Conservation (phyloP, 1,284 basidiomycete genomes). For the Rhodofomes roseus region DNA sequence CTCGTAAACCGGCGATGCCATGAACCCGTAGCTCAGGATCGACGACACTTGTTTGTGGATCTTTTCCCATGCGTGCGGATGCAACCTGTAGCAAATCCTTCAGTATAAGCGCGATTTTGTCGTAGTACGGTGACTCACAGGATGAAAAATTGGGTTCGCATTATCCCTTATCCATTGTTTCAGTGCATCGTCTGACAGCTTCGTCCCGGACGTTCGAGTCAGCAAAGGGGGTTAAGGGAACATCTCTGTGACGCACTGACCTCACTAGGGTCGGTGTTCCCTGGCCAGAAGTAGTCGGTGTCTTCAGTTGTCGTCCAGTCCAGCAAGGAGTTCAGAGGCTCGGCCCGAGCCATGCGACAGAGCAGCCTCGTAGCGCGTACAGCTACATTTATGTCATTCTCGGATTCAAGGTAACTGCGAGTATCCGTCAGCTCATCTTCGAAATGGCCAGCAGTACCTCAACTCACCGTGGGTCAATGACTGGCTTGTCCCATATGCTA, state of each 20-base stretch:
- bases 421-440: not conserved
- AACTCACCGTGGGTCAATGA: slow-evolving; percentile 38
- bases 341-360: slow-evolving; percentile 21
- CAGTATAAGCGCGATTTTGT: not conserved
- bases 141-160: slow-evolving; percentile 33
- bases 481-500: slow-evolving; percentile 34
- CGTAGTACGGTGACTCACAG: slow-evolving; percentile 15
- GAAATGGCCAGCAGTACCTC: not conserved
- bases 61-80: slow-evolving; percentile 14
- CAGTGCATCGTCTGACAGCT: slow-evolving; percentile 32
- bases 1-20: slow-evolving; percentile 32
- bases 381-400: slow-evolving; percentile 25
- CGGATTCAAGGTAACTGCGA: slow-evolving; percentile 19
- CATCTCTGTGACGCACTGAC: slow-evolving; percentile 2
- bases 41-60: slow-evolving; percentile 13
- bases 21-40: slow-evolving; percentile 25
- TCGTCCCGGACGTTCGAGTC: not conserved
- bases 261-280: slow-evolving; percentile 23
- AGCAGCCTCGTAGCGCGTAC: slow-evolving; percentile 26
- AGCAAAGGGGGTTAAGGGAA: not conserved
- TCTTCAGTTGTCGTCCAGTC: slow-evolving; percentile 14
- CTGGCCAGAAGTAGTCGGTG: slow-evolving; percentile 23
- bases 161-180: slow-evolving; percentile 25
- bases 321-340: slow-evolving; percentile 27
- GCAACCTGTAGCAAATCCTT: slow-evolving; percentile 8